Base-by-base conservation (phyloP, 208 protist genomes). In the Leptomonas pyrrhocoris region DNA sequence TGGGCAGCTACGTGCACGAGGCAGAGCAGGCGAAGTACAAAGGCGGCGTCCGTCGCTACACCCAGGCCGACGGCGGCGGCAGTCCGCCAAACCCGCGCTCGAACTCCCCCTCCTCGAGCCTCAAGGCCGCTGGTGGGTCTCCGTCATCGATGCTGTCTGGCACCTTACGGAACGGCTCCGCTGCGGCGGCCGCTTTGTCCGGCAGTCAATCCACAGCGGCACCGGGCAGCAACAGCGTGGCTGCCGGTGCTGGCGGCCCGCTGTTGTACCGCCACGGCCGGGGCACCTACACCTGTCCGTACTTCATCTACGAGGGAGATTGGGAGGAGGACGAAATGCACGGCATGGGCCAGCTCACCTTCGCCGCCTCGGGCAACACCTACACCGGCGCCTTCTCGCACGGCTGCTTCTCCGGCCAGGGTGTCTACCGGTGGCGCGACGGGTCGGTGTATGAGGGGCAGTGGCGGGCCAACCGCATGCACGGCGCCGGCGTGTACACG, bases 241-340 rank as follows among this genome's bases (percentile, higher is more conserved):
- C 45, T 28, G 30, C n/a, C 25, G 25, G n/a, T 34, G 65, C 48
- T 19, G 53, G 42, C 6, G 65, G 67, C 11, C 40, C 42, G 13
- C 56, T 54, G 31, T 53, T 85, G 18, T 88, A 73, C 51, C 90
- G 90, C 5, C 90, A 95, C 56, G 90, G 90, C 54, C 77, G 73
- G 46, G 90, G 90, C 50, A 85, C 80, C 21, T 95, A 90, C 74
- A 79, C 51, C n/a, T 89, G 85, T 55, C 85, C 81, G 4, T 54
- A 73, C n/a, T 79, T 95, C 49, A 77, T 61, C 55, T 96, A 97
- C 78, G 75, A 77, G 7, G 94, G 94, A 8, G 60, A 94, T 4
- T 97, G 94, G 94, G 28, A 60, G 7, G 83, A 93, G 57, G 92
- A 97, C 63, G 87, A 84, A 63, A 94, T 94, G 84, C 73, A 97